Percentiles rank a stretch among this genome's conserved stretches.
Evolutionary conservation across 208 protist species (phyloP).

Genomic region (Leishmania guyanensis): DNA sequence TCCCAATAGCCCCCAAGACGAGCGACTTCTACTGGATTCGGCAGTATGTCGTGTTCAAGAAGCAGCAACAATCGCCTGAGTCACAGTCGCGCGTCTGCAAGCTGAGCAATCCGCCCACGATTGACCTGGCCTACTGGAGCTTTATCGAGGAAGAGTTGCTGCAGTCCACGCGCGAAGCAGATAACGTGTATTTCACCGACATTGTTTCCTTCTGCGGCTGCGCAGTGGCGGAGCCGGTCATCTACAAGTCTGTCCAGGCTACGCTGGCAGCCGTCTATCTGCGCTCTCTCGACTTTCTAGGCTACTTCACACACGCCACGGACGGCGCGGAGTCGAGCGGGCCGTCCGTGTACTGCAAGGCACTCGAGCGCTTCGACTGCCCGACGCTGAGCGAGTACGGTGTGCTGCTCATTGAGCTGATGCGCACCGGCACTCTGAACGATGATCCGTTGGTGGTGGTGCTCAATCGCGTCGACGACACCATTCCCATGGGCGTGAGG

Average conservation of each 20-base stretch:
- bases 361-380: constrained; percentile 65
- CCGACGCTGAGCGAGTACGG: constrained; percentile 81
- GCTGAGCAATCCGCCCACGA: constrained; percentile 57
- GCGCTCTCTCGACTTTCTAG: constrained; percentile 87
- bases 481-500: constrained; percentile 38
- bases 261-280: constrained; percentile 73
- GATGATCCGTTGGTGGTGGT: constrained; percentile 50
- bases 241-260: constrained; percentile 37
- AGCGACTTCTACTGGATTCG: constrained; percentile 57
- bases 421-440: constrained; percentile 68
- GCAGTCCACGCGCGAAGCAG: constrained; percentile 11
- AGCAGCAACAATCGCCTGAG: constrained; percentile 24
- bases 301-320: constrained; percentile 88
- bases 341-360: constrained; percentile 58
- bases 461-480: constrained; percentile 19
- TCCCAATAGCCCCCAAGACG: constrained; percentile 25
- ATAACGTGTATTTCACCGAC: constrained; percentile 61
- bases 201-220: constrained; percentile 53
- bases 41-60: constrained; percentile 56
- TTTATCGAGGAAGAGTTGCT: constrained; percentile 32
- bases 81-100: constrained; percentile 35
- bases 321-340: constrained; percentile 51
- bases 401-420: constrained; percentile 85
- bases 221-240: constrained; percentile 26
- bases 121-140: constrained; percentile 65